A percentile compares a stretch with the other conserved stretches of the same genome.
These are phyloP conservation scores for Starmerella bombi DNA, from an alignment of 805 yeast species.

Conservation along the genomic window DNA sequence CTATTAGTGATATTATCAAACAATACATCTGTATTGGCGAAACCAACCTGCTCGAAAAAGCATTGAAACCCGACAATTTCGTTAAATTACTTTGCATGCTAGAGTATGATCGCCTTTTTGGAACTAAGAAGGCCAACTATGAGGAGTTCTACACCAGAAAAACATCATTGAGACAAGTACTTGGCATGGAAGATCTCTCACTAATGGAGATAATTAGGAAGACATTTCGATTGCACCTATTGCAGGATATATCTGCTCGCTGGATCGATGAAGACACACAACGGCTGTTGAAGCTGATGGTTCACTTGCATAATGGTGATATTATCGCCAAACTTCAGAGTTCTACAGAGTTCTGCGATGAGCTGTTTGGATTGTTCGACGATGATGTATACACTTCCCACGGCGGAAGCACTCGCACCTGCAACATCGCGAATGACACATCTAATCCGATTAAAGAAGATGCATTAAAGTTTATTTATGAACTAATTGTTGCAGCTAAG, in stretches of 20 bases:
- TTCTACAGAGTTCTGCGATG: slow-evolving; percentile 39
- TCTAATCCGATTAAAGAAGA: too few relatives aligned
- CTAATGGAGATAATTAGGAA: slow-evolving; percentile 48
- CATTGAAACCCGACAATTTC: slow-evolving; percentile 41
- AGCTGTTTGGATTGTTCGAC: slow-evolving; percentile 47
- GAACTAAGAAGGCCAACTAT: slow-evolving; percentile 66
- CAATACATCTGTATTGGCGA: slow-evolving; percentile 58
- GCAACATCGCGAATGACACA: too few relatives aligned
- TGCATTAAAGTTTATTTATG: too few relatives aligned
- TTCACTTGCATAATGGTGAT: slow-evolving; percentile 54
- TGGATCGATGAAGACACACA: slow-evolving; percentile 69
- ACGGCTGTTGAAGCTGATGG: slow-evolving; percentile 50
- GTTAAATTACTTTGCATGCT: slow-evolving; percentile 61
- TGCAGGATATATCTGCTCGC: slow-evolving; percentile 76
- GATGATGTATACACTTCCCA: slow-evolving; percentile 2
- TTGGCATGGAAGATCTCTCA: slow-evolving; percentile 43
- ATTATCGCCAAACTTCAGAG: slow-evolving; percentile 47
- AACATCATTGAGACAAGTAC: slow-evolving; percentile 53
- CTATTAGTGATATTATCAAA: slow-evolving; percentile 62
- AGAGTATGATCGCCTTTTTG: slow-evolving; percentile 80
- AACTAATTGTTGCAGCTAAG: too few relatives aligned
- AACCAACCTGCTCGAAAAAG: slow-evolving; percentile 41
- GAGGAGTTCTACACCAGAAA: slow-evolving; percentile 48
- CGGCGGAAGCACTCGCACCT: too few relatives aligned
- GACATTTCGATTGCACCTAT: slow-evolving; percentile 64